Evolutionary conservation across 371 early-diverging fungal genomes (phyloP), one percentile per base, ranked within the genome.

Genomic region (Catenaria anguillulae): DNA sequence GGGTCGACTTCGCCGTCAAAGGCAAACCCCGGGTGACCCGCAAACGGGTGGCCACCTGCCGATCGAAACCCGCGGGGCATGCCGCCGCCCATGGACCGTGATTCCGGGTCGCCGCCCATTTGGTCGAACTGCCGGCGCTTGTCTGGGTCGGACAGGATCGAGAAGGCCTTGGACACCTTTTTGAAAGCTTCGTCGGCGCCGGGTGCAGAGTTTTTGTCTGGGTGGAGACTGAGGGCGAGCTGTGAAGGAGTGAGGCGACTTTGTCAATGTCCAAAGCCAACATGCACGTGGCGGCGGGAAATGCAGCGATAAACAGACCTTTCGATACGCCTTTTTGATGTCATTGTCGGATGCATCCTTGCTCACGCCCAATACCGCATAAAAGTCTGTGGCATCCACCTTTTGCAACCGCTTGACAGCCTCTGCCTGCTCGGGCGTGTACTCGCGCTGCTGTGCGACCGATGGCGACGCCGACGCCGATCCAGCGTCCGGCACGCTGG

Each of bases 171-270:
- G 56, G 92, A 86, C 42, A 96, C 86, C 68, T 92, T 84, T 83
- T 63, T 33, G 48, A 46, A 31, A 1, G 95, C 98, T 69, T 93
- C 96, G 62, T 93, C 93, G 4, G 97, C 93, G 29, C 96, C 96
- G 13, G 96, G 92, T 4, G 97, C 93, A 21, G 77, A 81, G 68
- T 97, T 95, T 72, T 93, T 98, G 71, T 97, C 98, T 0, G 98
- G 98, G 72, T 99, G 99, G 71, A 90, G 97, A 70, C 85, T 86
- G 60, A 92, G 75, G n/a, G 97, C 97, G 56, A 94, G 73, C 88
- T 89, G 74, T 26, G 31, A 29, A 31, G n/a, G 35, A 1, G 46
- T 46, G n/a, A 46, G 46, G 19, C 4, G 37, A 37, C 23, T 42
- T 59, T 12, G 33, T 24, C 24, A 33, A 42, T 8, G 23, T 3